phyloP scores from a whole-genome alignment of 1,284 basidiomycete species.

The Uromyces viciae-fabae region DNA sequence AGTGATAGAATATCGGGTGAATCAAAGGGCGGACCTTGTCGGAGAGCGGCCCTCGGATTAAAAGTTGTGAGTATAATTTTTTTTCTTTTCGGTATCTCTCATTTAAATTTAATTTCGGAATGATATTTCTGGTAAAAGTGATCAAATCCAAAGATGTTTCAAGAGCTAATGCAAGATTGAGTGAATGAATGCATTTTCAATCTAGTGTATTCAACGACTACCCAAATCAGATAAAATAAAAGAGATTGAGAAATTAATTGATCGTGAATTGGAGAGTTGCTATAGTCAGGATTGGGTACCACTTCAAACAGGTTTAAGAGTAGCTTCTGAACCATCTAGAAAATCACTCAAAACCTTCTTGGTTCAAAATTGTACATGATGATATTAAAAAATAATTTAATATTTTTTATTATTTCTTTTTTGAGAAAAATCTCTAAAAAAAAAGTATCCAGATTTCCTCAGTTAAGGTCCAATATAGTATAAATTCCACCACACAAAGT shows the following conservation, averaged over 20 bases:
- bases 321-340: slow-evolving; percentile 37
- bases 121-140: too few species aligned
- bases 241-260: slow-evolving; percentile 16
- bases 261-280: slow-evolving; percentile 7
- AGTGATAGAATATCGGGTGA: slow-evolving; percentile 41
- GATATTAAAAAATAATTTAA: too few species aligned
- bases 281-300: slow-evolving; percentile 44
- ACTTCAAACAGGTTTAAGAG: slow-evolving; percentile 23
- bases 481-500: too few species aligned
- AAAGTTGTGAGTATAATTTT: slow-evolving; percentile 28
- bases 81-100: too few species aligned
- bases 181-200: background rate
- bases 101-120: too few species aligned
- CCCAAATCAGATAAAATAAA: background rate
- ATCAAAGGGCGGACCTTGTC: slow-evolving; percentile 37
- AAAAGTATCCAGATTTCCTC: too few species aligned
- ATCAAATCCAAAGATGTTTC: too few species aligned
- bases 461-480: too few species aligned
- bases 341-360: slow-evolving; percentile 15
- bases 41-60: slow-evolving; percentile 39
- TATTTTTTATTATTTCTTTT: too few species aligned
- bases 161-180: background rate
- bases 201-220: slow-evolving; percentile 31
- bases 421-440: too few species aligned
- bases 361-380: background rate